Base-by-base conservation (phyloP, 2,329 filamentous ascomycete genomes). In the Leptographium wingfieldii region DNA sequence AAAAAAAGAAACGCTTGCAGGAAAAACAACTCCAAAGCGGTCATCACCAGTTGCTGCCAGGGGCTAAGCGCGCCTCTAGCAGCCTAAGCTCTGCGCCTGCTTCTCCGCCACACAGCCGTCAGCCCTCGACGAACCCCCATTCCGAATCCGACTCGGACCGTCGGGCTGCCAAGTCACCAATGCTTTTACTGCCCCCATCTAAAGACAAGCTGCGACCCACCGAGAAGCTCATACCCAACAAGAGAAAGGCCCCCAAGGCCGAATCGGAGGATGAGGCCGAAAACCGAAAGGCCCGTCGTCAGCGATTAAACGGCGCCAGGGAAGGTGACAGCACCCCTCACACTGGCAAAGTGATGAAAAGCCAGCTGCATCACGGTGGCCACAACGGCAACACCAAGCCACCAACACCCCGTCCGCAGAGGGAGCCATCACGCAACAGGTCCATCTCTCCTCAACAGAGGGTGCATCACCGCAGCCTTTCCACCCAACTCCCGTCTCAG, bases 401-500 rank as follows among this genome's bases (percentile, higher is more conserved):
- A 11, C 63, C 70, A 14, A 68, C 71, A 55, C 65, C 66, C 3
- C 72, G 69, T 59, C 61, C 67, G 25, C 67, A 70, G 48, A 66
- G 70, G 60, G 73, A 76, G 12, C 66, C 65, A 22, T 61, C 70
- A 25, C 70, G 70, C 54, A 72, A 74, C 59, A 70, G 79, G 63
- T 88, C 86, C 11, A 72, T 76, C 25, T 88, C 86, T 22, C 85
- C 85, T 12, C 80, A 77, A 55, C 69, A 74, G 56, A 78, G 80
- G 65, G 69, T 72, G 33, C 85, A 88, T 68, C 79, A 84, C 58
- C 79, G 85, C 61, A 86, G 84, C 65, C 73, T 77, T 33, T 88
- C 86, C 2, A 85, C 81, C 0, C 84, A 87, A 66, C 74, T 85
- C 25, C 76, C 80, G 1, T 74, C 79, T 3, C 72, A 81, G 62